Evolutionary conservation across 805 yeast species (phyloP).

Genomic region (Lipomyces spencermartinsiae): DNA sequence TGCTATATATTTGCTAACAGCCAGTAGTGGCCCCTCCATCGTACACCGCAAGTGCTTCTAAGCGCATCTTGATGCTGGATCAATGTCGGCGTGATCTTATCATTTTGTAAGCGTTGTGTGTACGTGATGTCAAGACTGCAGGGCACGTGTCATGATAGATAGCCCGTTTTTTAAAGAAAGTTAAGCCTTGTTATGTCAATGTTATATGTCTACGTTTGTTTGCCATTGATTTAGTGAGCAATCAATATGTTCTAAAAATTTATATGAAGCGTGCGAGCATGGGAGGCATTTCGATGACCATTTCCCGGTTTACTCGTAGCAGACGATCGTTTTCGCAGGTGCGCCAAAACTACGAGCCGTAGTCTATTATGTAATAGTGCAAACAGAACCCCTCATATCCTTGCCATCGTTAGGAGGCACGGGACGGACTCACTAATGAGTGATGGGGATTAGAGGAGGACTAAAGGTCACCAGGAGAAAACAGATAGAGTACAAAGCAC

Average conservation of each 20-base stretch:
- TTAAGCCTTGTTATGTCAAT: not conserved
- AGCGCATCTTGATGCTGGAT: not conserved
- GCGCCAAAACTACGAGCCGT: too few species aligned
- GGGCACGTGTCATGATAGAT: not conserved
- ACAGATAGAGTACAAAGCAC: too few species aligned
- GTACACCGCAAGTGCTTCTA: constrained; percentile 66
- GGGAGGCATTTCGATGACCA: not conserved
- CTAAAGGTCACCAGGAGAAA: too few species aligned
- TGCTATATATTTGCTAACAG: not conserved
- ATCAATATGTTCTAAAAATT: not conserved
- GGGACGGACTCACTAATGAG: too few species aligned
- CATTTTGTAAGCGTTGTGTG: not conserved
- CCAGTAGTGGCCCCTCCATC: constrained; percentile 88
- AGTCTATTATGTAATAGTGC: too few species aligned
- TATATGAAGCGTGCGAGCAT: not conserved
- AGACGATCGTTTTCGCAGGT: too few species aligned
- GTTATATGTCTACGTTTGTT: not conserved
- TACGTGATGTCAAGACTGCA: not conserved
- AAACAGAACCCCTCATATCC: too few species aligned
- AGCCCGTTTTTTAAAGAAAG: not conserved
- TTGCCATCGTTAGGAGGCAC: too few species aligned
- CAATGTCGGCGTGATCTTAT: not conserved
- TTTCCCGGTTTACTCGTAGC: too few species aligned
- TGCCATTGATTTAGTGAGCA: not conserved
- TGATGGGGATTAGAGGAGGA: too few species aligned